Evolutionary conservation across 1,284 basidiomycete species (phyloP), one percentile per base, ranked within the genome.

Genomic region (Rhizopogon hawkerae): DNA sequence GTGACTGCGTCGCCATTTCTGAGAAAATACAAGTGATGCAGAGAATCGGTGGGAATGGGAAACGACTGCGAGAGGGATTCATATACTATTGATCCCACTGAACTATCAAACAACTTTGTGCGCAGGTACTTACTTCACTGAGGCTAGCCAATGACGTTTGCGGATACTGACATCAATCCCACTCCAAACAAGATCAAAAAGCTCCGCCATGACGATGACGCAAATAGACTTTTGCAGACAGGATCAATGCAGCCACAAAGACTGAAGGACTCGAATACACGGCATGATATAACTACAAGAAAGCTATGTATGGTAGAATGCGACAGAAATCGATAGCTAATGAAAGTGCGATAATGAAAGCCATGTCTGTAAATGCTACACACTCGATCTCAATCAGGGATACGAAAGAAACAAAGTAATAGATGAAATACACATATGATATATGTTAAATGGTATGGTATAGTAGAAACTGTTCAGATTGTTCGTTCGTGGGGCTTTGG

Each of bases 371-470:
- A 57, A 54, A 54, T 65, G 63, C 67, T 71, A 69, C 70, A 74
- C 64, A 60, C 59, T 62, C 60, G 58, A 64, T 55, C 58, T 58
- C 56, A 49, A 63, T 44, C 57, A 54, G 52, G 56, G 24, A 58
- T 48, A 57, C 58, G 63, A 63, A 56, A 55, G 53, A 56, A 31
- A 11, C 29, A 44, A 38, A 54, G 55, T 49, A 58, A 63, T 54
- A 55, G 42, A 24, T 42, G 38, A 39, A 48, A 59, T 58, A 60
- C 33, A 50, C 61, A 60, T 67, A 56, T 65, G 49, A 52, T 53
- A 53, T 60, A 66, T 36, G 53, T 61, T 64, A 61, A 58, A 60
- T 59, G 58, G 59, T 55, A 56, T 61, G 65, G 61, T 67, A 67
- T 51, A 48, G 55, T 66, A 67, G 49, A 13, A 43, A 51, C 10